Conservation (phyloP, 2,329 filamentous ascomycete genomes). For the Cladosporium sp. region DNA sequence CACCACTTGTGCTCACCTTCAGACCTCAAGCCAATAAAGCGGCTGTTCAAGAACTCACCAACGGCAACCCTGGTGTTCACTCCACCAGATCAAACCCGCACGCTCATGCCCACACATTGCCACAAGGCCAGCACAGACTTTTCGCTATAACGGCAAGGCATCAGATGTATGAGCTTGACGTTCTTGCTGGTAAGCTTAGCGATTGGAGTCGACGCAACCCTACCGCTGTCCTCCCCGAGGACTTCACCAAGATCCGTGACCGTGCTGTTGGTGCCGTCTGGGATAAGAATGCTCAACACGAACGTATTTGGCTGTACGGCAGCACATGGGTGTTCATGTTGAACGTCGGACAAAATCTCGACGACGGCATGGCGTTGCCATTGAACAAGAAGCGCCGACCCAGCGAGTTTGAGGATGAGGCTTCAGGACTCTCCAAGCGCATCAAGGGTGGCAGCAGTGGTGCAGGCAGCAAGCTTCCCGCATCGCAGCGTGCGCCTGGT, state of each 20-base stretch:
- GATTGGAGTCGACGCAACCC: conserved; percentile 85
- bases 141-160: conserved; percentile 61
- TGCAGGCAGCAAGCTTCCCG: conserved; percentile 34
- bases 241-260: conserved; percentile 72
- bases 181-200: conserved; percentile 70
- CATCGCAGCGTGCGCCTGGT: conserved; percentile 13
- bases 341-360: conserved; percentile 69
- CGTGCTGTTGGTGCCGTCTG: conserved; percentile 80
- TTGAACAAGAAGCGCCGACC: conserved; percentile 23
- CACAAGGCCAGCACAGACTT: conserved; percentile 51
- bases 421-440: conserved; percentile 34
- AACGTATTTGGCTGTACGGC: conserved; percentile 83
- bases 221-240: conserved; percentile 65
- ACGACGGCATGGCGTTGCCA: not conserved
- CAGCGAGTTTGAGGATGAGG: conserved; percentile 19
- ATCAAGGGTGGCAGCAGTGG: conserved; percentile 36
- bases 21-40: conserved; percentile 29
- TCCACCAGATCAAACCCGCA: conserved; percentile 49
- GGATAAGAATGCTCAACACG: conserved; percentile 56
- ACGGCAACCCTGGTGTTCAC: conserved; percentile 47
- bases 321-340: conserved; percentile 88
- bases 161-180: conserved; percentile 73
- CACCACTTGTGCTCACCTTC: conserved; percentile 45
- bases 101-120: conserved; percentile 53
- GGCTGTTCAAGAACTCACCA: conserved; percentile 26